Evolutionary conservation across 306 rosid genomes (phyloP), one percentile per base, ranked within the genome.

Genomic region (Cyclanthera cordifolia): DNA sequence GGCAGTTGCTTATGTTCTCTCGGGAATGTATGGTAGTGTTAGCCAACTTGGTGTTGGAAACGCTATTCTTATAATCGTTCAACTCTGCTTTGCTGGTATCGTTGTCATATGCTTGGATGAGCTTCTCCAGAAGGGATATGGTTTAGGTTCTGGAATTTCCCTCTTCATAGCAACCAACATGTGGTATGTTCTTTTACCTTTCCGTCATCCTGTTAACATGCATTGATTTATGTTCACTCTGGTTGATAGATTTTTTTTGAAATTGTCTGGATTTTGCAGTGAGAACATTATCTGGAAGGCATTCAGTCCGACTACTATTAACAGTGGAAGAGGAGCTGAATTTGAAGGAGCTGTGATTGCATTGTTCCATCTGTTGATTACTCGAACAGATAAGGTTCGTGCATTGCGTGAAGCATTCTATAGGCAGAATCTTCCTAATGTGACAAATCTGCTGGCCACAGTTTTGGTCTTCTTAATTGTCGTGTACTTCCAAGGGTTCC

Each of bases 61-160:
- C 82, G 96, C 96, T 6, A 83, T 93, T 74, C 95, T 93, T 69
- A 89, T 93, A 63, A 89, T 93, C 70, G 53, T 87, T 61, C 98
- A 89, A 84, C 95, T 93, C 53, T 93, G 90, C 81, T 93, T 93
- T 79, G 91, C 93, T 0, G 98, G 98, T 54, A 87, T 93, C 57
- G 90, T 93, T 76, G 98, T 93, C 66, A 93, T 93, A 57, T 93
- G 96, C 70, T 86, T 93, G 63, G 98, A 93, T 68, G 96, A 93
- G 71, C 98, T 93, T 70, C 96, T 93, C 74, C 96, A 93, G 82
- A 93, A 93, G 75, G 98, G 98, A 86, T 93, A 93, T 80, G 98
- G 96, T 79, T 85, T 93, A 34, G 98, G 98, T 69, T 93, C 95
- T 70, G 95, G 96, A 80, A 93, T 93, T 84, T 93, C 98, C 67